A percentile compares a stretch with the other conserved stretches of the same genome.
Evolutionary conservation across 305 asterid species (phyloP).

Genomic region (Fraxinus nigra): DNA sequence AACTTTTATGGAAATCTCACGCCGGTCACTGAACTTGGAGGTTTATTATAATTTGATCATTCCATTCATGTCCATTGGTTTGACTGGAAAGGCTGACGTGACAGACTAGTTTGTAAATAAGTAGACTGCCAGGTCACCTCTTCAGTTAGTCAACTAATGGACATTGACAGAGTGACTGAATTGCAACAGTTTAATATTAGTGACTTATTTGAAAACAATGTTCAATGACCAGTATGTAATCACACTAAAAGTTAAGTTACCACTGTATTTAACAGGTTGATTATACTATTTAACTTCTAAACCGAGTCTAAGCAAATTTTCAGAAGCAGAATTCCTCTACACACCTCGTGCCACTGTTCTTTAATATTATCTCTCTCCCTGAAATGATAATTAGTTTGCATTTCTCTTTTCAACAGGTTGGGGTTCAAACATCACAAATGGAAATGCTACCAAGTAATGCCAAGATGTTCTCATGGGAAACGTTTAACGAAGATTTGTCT

Average conservation of each 20-base stretch:
- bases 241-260: neutral
- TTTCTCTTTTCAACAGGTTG: constrained; percentile 34
- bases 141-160: neutral
- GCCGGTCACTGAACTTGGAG: neutral
- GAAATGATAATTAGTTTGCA: neutral
- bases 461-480: constrained; percentile 78
- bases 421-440: constrained; percentile 67
- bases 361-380: neutral
- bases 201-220: neutral
- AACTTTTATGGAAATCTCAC: neutral
- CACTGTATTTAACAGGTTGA: neutral
- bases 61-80: neutral
- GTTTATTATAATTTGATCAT: neutral
- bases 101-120: neutral
- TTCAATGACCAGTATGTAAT: neutral
- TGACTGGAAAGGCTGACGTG: neutral
- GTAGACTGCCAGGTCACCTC: neutral
- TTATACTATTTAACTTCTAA: neutral
- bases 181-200: neutral
- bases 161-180: neutral
- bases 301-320: neutral
- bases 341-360: neutral
- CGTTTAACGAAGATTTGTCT: constrained; percentile 79
- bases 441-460: constrained; percentile 61
- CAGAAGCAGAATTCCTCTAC: neutral